Evolutionary conservation across 2,329 filamentous ascomycete species (phyloP).

Genomic region (Keithomyces neogunnii): DNA sequence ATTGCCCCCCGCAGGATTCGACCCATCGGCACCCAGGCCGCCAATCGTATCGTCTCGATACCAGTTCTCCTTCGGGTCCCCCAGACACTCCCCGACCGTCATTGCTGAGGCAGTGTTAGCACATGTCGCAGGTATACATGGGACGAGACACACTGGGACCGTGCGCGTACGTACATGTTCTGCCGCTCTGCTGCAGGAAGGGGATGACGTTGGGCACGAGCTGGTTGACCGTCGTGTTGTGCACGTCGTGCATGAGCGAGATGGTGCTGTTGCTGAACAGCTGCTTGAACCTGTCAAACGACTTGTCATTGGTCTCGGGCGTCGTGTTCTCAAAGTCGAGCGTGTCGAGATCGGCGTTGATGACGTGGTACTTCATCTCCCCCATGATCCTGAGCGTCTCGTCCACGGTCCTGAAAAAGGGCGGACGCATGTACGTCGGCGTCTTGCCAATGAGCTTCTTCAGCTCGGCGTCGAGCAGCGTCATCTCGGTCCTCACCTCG

Average conservation of each 20-base stretch:
- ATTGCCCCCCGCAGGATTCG: too few relatives aligned
- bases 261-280: slow-evolving; percentile 28
- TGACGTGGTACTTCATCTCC: slow-evolving; percentile 38
- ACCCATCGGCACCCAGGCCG: too few relatives aligned
- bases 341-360: slow-evolving; percentile 47
- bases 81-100: slow-evolving; percentile 7
- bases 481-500: slow-evolving; percentile 21
- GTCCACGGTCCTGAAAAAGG: slow-evolving; percentile 26
- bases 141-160: too few relatives aligned
- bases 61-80: slow-evolving; percentile 4
- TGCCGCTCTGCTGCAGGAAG: background rate
- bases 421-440: slow-evolving; percentile 27
- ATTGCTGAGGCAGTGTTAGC: background rate
- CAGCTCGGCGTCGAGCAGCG: slow-evolving; percentile 23
- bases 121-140: background rate
- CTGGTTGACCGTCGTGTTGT: slow-evolving; percentile 30
- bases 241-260: slow-evolving; percentile 39
- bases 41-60: background rate
- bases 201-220: slow-evolving; percentile 15
- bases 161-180: background rate
- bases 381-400: slow-evolving; percentile 13
- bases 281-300: slow-evolving; percentile 19
- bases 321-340: slow-evolving; percentile 43
- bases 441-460: slow-evolving; percentile 19
- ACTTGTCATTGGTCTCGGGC: slow-evolving; percentile 33